Evolutionary conservation across 306 rosid species (phyloP).

Genomic region (Quercus agrifolia): DNA sequence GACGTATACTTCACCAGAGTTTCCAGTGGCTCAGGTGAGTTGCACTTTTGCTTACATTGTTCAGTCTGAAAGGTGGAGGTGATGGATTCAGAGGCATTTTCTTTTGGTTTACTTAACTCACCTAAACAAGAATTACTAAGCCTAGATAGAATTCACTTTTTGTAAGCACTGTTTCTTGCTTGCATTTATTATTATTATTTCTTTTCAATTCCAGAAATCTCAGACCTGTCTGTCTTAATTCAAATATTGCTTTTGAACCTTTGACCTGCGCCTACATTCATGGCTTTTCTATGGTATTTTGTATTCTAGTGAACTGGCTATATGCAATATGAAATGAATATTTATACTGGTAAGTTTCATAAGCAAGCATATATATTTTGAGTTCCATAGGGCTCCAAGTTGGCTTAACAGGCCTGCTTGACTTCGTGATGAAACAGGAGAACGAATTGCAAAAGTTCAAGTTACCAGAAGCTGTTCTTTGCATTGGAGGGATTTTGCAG

Average conservation of each 20-base stretch:
- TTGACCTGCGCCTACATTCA: not conserved
- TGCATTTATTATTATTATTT: not conserved
- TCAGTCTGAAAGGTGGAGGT: not conserved
- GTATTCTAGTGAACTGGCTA: not conserved
- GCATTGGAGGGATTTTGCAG: constrained; percentile 52
- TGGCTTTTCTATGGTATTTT: not conserved
- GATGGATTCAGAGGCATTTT: not conserved
- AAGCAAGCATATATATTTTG: not conserved
- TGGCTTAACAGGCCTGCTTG: constrained; percentile 5
- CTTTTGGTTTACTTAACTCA: not conserved
- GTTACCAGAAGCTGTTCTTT: constrained; percentile 65
- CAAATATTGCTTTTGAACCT: not conserved
- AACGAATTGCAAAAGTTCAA: constrained; percentile 45
- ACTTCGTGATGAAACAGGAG: constrained; percentile 35
- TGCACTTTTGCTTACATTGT: not conserved
- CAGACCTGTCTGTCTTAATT: not conserved
- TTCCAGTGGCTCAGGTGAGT: constrained; percentile 61
- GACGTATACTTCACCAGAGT: constrained; percentile 65
- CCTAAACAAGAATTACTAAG: not conserved
- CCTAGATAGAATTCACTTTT: not conserved
- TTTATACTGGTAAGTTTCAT: not conserved
- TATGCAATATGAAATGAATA: not conserved
- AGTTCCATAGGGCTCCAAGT: not conserved
- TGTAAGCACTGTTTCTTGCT: not conserved
- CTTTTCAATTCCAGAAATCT: not conserved